Evolutionary conservation across 345 rosid genomes (phyloP).

Genomic region (Draba incana): DNA sequence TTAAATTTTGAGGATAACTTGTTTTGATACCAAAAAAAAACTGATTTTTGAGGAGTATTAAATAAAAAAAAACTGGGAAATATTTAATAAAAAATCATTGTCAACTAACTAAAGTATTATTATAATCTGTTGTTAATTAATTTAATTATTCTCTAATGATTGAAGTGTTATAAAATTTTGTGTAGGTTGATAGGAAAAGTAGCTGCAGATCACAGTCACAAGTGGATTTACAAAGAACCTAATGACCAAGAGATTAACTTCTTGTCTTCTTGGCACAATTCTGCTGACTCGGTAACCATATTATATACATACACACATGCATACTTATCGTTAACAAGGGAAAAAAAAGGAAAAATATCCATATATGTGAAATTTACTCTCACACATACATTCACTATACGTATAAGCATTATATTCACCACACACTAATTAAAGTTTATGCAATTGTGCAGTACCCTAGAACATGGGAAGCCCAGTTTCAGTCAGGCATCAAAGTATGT

Average conservation of each 20-base stretch:
- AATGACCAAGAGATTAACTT: slow-evolving; percentile 90
- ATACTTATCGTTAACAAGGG: slow-evolving; percentile 5
- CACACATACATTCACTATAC: neutral
- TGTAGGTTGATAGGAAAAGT: slow-evolving; percentile 93
- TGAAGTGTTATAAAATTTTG: slow-evolving; percentile 28
- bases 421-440: slow-evolving; percentile 1
- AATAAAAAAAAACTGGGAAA: neutral
- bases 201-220: slow-evolving; percentile 94
- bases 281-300: slow-evolving; percentile 85
- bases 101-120: slow-evolving; percentile 27
- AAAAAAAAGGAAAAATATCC: neutral
- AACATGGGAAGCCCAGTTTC: slow-evolving; percentile 99
- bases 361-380: too few species aligned
- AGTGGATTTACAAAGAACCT: slow-evolving; percentile 95
- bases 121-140: slow-evolving; percentile 21
- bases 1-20: too few species aligned
- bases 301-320: slow-evolving; percentile 5
- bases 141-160: slow-evolving; percentile 39
- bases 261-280: slow-evolving; percentile 93
- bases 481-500: slow-evolving; percentile 85
- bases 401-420: neutral
- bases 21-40: too few species aligned
- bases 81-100: slow-evolving; percentile 26
- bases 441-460: slow-evolving; percentile 70
- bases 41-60: too few species aligned